Evolutionary conservation across 78 protist genomes (phyloP), one percentile per base, ranked within the genome.

Genomic region (Protostelium mycophagum): DNA sequence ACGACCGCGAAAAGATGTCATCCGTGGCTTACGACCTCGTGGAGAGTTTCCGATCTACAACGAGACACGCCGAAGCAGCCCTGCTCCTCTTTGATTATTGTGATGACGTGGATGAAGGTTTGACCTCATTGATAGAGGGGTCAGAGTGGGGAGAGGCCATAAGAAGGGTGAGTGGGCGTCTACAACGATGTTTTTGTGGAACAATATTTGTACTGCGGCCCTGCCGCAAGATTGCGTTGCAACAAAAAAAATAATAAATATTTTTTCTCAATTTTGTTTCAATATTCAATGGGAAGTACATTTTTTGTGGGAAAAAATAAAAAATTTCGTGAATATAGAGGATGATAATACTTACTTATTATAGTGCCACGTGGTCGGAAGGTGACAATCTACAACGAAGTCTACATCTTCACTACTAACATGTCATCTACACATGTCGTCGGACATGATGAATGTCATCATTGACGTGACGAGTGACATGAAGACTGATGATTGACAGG

Each of bases 111-210:
- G 90, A 86, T 34, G 37, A 31, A 31, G 89, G 92, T 1, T 29
- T 92, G 29, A 29, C n/a, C 28, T 37, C 86, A 16, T 85, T 51
- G 29, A 84, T 85, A 87, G 94, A 92, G 38, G 94, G 94, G 85
- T 34, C 28, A 25, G 73, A 84, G 28, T 92, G 86, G 86, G 63
- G 29, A 9, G 94, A 92, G 39, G 94, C 94, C 16, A 63, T 84
- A 0, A 31, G 37, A 86, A 36, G 89, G 85, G n/a, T 83, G 0
- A 0, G 35, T 0, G 84, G 5, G 5, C 73, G 16, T 51, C 73
- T 51, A 51, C 73, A 51, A 51, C 73, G 73, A 51, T n/a, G n/a
- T n/a, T n/a, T n/a, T n/a, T n/a, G n/a, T n/a, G n/a, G n/a, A n/a
- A n/a, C n/a, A n/a, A n/a, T n/a, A n/a, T n/a, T n/a, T n/a, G n/a